These are phyloP conservation scores for Leersia perrieri DNA, from an alignment of 176 grass and related monocot genomes.

Conservation along the genomic window DNA sequence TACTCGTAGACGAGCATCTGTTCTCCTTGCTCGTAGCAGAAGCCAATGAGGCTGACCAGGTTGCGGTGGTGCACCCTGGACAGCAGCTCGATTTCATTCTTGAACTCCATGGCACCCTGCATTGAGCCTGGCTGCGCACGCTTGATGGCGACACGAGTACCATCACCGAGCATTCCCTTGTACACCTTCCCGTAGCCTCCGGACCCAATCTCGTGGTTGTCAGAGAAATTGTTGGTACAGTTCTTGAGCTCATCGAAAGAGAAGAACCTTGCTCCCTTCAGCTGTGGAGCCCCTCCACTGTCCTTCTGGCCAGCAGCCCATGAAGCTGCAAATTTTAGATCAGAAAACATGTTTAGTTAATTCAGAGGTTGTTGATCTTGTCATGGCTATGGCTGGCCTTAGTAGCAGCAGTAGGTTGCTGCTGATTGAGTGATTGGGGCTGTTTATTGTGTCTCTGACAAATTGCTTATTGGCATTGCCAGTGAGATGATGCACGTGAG, in stretches of 20 bases:
- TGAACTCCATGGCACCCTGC: conserved; percentile 64
- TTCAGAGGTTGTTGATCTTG: not conserved
- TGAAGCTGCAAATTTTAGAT: conserved; percentile 38
- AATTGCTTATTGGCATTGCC: not conserved
- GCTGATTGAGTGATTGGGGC: not conserved
- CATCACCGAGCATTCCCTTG: conserved; percentile 54
- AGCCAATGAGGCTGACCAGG: conserved; percentile 71
- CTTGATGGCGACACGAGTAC: conserved; percentile 65
- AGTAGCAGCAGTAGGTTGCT: not conserved
- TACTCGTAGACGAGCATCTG: conserved; percentile 88
- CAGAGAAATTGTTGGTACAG: conserved; percentile 62
- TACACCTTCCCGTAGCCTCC: conserved; percentile 87
- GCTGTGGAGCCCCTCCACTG: conserved; percentile 46
- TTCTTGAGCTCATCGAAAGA: conserved; percentile 60
- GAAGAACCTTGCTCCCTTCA: conserved; percentile 70
- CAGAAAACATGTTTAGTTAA: conserved; percentile 4
- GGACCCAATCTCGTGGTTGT: conserved; percentile 50
- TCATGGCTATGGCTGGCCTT: not conserved
- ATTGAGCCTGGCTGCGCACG: conserved; percentile 48
- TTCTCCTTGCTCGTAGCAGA: conserved; percentile 77
- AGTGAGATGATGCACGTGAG: not conserved
- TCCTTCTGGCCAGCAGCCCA: conserved; percentile 43
- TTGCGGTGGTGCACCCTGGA: conserved; percentile 85
- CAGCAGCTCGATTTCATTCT: conserved; percentile 78
- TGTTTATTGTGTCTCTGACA: not conserved